A percentile compares a stretch with the other conserved stretches of the same genome.
phyloP scores from a whole-genome alignment of 1,284 basidiomycete species.

The Trichosporon coremiiforme region DNA sequence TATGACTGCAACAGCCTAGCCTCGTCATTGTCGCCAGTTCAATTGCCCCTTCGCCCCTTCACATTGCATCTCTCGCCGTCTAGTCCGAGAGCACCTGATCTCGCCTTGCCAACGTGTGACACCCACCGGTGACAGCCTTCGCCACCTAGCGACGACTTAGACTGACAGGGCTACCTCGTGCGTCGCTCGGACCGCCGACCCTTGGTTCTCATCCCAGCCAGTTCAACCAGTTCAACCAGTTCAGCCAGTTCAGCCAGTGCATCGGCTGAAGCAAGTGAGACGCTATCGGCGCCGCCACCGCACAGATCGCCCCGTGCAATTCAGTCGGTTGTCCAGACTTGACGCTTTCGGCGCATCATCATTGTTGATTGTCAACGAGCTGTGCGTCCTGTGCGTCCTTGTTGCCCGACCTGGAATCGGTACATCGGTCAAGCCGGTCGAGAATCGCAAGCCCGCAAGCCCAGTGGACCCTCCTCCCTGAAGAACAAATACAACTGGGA shows the following conservation, averaged over 20 bases:
- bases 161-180: neutral
- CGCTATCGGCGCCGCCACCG: conserved; percentile 11
- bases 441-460: neutral
- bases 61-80: neutral
- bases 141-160: neutral
- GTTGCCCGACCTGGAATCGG: conserved; percentile 4
- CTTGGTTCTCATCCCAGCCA: neutral
- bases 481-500: neutral
- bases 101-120: neutral
- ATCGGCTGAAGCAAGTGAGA: neutral
- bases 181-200: conserved; percentile 1
- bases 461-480: neutral
- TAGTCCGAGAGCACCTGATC: neutral
- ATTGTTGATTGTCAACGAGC: neutral
- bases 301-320: conserved; percentile 10
- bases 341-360: conserved; percentile 1
- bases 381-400: neutral
- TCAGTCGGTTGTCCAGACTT: conserved; percentile 3
- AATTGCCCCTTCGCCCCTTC: neutral
- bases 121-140: neutral
- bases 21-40: neutral
- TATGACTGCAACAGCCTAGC: neutral
- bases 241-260: too few relatives aligned
- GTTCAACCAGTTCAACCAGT: too few relatives aligned
- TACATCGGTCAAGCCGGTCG: neutral